Conservation (phyloP, 805 yeast species). For the Priceomyces medius region DNA sequence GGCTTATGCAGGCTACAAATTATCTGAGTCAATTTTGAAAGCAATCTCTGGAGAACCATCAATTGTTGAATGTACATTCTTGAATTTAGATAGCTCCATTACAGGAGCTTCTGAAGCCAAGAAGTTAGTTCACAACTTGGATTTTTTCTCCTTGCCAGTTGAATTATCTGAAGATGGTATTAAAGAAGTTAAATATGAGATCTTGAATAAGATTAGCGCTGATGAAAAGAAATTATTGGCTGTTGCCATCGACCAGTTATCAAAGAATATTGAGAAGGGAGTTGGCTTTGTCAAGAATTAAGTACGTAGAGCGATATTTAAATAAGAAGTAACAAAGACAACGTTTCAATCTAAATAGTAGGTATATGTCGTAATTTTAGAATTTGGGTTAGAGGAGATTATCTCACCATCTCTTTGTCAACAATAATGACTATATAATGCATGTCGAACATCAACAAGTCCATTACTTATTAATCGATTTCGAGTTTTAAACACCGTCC, state of each 20-base stretch:
- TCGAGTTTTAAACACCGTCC: too few species aligned
- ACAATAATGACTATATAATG: too few species aligned
- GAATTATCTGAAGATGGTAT: conserved; percentile 55
- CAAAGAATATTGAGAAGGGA: conserved; percentile 60
- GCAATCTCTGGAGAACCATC: conserved; percentile 37
- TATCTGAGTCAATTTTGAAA: conserved; percentile 65
- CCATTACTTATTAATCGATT: too few species aligned
- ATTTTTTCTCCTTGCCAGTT: conserved; percentile 65
- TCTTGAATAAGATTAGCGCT: conserved; percentile 48
- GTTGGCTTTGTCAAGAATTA: conserved; percentile 40
- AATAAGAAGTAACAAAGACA: not conserved
- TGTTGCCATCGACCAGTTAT: conserved; percentile 54
- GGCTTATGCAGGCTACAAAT: conserved; percentile 83
- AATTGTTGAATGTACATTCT: conserved; percentile 50
- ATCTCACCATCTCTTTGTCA: too few species aligned
- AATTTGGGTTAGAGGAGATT: too few species aligned
- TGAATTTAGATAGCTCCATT: conserved; percentile 49
- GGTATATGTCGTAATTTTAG: too few species aligned
- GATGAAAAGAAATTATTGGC: conserved; percentile 56
- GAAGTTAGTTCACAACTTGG: conserved; percentile 42
- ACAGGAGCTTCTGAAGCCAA: conserved; percentile 53
- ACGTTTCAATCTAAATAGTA: too few species aligned
- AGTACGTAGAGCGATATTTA: not conserved
- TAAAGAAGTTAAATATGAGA: conserved; percentile 51
- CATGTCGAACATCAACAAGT: too few species aligned